Conservation (phyloP, 2,329 filamentous ascomycete species). For the Colletotrichum shisoi region DNA sequence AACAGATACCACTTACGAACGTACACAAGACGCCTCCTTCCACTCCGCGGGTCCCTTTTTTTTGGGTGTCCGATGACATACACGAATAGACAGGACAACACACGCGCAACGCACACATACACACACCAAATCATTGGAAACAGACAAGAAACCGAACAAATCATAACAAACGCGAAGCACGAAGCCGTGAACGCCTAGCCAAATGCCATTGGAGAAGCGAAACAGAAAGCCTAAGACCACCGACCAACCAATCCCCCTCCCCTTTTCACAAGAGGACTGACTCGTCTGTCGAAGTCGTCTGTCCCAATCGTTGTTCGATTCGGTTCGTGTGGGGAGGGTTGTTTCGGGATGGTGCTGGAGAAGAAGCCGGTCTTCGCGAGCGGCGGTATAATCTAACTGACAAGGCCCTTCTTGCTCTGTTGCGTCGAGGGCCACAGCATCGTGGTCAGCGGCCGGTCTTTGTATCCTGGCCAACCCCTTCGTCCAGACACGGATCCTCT, state of each 20-base stretch:
- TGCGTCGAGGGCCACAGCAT: slow-evolving; percentile 19
- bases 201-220: slow-evolving; percentile 35
- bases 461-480: slow-evolving; percentile 7
- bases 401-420: slow-evolving; percentile 55
- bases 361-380: slow-evolving; percentile 20
- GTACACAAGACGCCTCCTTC: background rate
- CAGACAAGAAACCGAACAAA: slow-evolving; percentile 16
- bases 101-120: background rate
- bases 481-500: background rate
- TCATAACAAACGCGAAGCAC: slow-evolving; percentile 20
- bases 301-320: slow-evolving; percentile 11
- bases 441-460: slow-evolving; percentile 33
- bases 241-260: slow-evolving; percentile 1
- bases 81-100: background rate
- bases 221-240: slow-evolving; percentile 13
- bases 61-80: slow-evolving; percentile 20
- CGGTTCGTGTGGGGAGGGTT: slow-evolving; percentile 6
- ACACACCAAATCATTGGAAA: slow-evolving; percentile 10
- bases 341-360: slow-evolving; percentile 14
- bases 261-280: slow-evolving; percentile 5
- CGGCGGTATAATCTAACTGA: slow-evolving; percentile 44
- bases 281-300: slow-evolving; percentile 21
- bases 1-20: background rate
- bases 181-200: slow-evolving; percentile 40
- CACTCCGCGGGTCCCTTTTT: slow-evolving; percentile 1